phyloP scores from a whole-genome alignment of 106 monocot genomes.

The Agapanthus africanus region DNA sequence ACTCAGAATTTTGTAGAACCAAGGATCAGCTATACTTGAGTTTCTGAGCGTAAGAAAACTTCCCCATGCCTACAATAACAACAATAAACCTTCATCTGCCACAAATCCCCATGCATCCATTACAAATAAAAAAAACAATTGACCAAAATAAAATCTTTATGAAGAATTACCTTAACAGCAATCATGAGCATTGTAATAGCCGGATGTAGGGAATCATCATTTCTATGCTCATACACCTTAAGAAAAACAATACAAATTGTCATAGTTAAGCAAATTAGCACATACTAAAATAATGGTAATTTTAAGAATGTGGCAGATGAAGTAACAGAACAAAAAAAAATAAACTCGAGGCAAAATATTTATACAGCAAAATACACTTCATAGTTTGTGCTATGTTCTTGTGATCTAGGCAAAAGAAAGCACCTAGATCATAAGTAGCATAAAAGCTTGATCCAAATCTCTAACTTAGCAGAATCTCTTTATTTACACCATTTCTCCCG shows the following conservation, averaged over 20 bases:
- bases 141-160: neutral
- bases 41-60: too few species aligned
- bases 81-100: too few species aligned
- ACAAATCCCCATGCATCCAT: too few species aligned
- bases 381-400: too few species aligned
- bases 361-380: too few species aligned
- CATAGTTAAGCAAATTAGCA: neutral
- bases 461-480: too few species aligned
- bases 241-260: neutral
- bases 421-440: too few species aligned
- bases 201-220: conserved; percentile 21
- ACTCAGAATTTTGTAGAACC: neutral
- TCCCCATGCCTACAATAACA: neutral
- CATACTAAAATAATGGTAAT: neutral
- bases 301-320: neutral
- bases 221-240: conserved; percentile 30
- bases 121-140: neutral
- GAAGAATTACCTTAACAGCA: conserved; percentile 37
- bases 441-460: too few species aligned
- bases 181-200: conserved; percentile 35
- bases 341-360: neutral
- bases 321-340: neutral
- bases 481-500: too few species aligned
- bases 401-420: too few species aligned
- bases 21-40: too few species aligned